Percentiles rank a stretch among this genome's conserved stretches.
Conservation (phyloP, 106 monocot genomes). For the Narthecium ossifragum region DNA sequence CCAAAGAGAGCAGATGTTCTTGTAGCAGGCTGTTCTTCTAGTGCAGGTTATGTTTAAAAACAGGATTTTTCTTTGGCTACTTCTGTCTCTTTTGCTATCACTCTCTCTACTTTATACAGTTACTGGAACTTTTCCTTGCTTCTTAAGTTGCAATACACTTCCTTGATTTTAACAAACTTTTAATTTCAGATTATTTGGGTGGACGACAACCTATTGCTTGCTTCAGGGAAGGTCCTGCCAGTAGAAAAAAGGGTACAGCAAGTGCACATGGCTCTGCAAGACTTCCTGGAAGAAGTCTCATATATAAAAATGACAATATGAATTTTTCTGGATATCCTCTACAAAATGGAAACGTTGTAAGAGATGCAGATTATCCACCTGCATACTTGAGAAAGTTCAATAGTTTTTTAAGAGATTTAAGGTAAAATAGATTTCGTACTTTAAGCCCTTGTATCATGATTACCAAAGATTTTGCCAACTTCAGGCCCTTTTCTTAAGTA, state of each 20-base stretch:
- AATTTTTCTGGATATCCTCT: conserved; percentile 20
- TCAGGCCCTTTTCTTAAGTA: too few relatives aligned
- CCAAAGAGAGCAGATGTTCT: conserved; percentile 4
- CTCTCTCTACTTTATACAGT: conserved; percentile 4
- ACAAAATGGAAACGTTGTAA: conserved; percentile 18
- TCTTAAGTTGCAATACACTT: neutral
- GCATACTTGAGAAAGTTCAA: conserved; percentile 39
- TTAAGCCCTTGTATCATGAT: neutral
- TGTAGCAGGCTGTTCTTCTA: conserved; percentile 8
- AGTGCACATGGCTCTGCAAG: conserved; percentile 5
- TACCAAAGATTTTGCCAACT: neutral
- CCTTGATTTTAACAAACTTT: neutral
- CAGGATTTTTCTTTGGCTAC: neutral
- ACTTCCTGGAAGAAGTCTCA: conserved; percentile 16
- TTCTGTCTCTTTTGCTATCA: neutral
- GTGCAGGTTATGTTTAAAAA: conserved; percentile 17
- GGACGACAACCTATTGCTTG: conserved; percentile 22
- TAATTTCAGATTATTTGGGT: conserved; percentile 23
- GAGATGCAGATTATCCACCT: conserved; percentile 20
- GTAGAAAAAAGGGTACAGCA: conserved; percentile 12
- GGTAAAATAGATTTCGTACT: conserved; percentile 26
- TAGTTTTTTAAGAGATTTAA: conserved; percentile 40
- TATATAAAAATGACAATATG: conserved; percentile 3
- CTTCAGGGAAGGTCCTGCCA: conserved; percentile 22
- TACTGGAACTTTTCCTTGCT: neutral